Percentiles rank a stretch among this genome's conserved stretches.
These are phyloP conservation scores for Penicillium robsamsonii DNA, from an alignment of 495 filamentous ascomycete species.

Conservation along the genomic window DNA sequence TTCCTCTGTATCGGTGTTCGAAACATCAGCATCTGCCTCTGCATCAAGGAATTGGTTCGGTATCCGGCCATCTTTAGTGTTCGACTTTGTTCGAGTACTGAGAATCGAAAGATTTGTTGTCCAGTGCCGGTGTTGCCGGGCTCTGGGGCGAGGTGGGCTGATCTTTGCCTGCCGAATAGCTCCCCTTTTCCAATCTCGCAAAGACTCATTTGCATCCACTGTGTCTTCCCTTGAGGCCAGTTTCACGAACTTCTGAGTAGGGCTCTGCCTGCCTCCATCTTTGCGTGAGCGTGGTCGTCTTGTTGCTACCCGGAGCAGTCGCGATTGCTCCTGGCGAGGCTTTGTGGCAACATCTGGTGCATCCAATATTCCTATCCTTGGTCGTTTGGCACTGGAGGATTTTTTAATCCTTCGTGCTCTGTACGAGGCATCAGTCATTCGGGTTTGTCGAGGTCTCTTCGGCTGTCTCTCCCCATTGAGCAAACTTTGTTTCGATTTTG, in stretches of 20 bases:
- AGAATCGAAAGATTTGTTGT: constrained; percentile 20
- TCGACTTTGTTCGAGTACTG: constrained; percentile 10
- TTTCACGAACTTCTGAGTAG: constrained; percentile 69
- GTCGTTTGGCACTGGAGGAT: constrained; percentile 26
- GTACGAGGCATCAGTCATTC: constrained; percentile 34
- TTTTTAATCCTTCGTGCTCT: constrained; percentile 31
- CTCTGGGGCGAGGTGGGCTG: constrained; percentile 21
- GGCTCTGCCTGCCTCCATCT: constrained; percentile 69
- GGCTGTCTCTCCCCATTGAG: constrained; percentile 16
- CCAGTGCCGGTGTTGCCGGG: constrained; percentile 24
- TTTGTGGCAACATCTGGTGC: constrained; percentile 47
- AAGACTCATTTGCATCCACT: constrained; percentile 62
- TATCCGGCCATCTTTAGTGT: constrained; percentile 9
- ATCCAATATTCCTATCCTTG: constrained; percentile 71
- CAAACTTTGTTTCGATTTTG: constrained; percentile 17
- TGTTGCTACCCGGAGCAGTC: constrained; percentile 76
- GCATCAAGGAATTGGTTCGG: constrained; percentile 1
- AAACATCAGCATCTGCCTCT: not conserved
- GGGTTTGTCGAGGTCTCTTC: constrained; percentile 34
- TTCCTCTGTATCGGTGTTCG: not conserved
- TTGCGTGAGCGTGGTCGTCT: constrained; percentile 60
- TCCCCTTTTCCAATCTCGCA: constrained; percentile 76
- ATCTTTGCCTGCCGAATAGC: constrained; percentile 52
- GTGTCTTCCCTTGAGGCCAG: constrained; percentile 72
- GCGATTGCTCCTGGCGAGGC: constrained; percentile 47